phyloP scores from a whole-genome alignment of 2,329 filamentous ascomycete species.

The Fusarium phyllophilum region DNA sequence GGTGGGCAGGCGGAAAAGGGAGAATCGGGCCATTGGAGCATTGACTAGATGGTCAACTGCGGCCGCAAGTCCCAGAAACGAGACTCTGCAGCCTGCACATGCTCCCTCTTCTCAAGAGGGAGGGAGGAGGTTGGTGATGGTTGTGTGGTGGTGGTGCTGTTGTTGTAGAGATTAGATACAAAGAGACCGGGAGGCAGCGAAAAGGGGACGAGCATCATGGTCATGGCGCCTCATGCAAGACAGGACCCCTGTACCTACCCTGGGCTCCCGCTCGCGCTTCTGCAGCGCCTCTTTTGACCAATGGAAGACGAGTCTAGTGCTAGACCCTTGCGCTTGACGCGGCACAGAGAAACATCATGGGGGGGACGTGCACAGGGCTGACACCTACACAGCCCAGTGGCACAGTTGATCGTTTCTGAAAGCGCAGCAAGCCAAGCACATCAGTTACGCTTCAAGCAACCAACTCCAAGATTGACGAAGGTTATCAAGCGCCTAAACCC shows the following conservation, averaged over 20 bases:
- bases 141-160: slow-evolving; percentile 13
- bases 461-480: slow-evolving; percentile 6
- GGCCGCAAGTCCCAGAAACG: slow-evolving; percentile 37
- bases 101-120: slow-evolving; percentile 25
- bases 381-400: slow-evolving; percentile 38
- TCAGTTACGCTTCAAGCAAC: not conserved
- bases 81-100: slow-evolving; percentile 37
- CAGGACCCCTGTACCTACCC: not conserved
- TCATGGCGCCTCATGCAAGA: slow-evolving; percentile 16
- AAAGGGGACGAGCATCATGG: slow-evolving; percentile 19
- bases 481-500: not conserved
- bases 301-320: slow-evolving; percentile 1
- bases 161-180: slow-evolving; percentile 18
- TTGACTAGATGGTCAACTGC: slow-evolving; percentile 25
- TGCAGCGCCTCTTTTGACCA: slow-evolving; percentile 36
- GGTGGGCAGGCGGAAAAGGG: slow-evolving; percentile 64
- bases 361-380: slow-evolving; percentile 34
- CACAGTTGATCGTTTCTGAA: slow-evolving; percentile 18
- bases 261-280: slow-evolving; percentile 12
- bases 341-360: not conserved
- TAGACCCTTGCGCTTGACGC: not conserved
- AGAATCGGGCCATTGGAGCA: slow-evolving; percentile 52
- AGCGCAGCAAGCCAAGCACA: slow-evolving; percentile 22
- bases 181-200: slow-evolving; percentile 2
- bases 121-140: slow-evolving; percentile 13